Evolutionary conservation across 2,329 filamentous ascomycete genomes (phyloP).

Genomic region (Clonostachys rhizophaga): DNA sequence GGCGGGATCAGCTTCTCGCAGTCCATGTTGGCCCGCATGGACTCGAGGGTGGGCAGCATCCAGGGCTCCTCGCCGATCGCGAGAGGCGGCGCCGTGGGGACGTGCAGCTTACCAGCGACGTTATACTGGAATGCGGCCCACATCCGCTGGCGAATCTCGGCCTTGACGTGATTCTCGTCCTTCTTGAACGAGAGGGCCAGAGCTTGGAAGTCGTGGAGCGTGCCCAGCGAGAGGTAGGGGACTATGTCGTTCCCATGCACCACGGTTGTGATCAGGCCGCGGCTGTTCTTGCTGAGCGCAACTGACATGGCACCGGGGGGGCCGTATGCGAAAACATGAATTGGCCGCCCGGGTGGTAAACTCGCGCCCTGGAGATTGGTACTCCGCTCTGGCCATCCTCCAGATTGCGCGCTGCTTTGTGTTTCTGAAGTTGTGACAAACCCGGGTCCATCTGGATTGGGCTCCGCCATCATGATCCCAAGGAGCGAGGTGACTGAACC

Average conservation of each 20-base stretch:
- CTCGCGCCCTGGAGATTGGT: conserved; percentile 27
- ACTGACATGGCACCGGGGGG: conserved; percentile 70
- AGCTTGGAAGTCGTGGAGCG: conserved; percentile 71
- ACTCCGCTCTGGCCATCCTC: not conserved
- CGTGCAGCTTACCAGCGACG: conserved; percentile 43
- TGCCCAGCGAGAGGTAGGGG: conserved; percentile 67
- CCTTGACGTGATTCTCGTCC: conserved; percentile 62
- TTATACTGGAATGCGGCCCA: conserved; percentile 62
- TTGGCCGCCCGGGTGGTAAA: conserved; percentile 63
- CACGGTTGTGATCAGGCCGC: conserved; percentile 70
- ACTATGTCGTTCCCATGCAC: conserved; percentile 72
- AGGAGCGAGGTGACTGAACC: conserved; percentile 67
- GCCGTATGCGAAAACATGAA: conserved; percentile 78
- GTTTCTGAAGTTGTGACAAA: conserved; percentile 58
- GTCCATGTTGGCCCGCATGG: conserved; percentile 62
- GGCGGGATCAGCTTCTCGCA: conserved; percentile 68
- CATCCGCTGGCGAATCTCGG: conserved; percentile 61
- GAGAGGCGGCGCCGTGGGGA: conserved; percentile 13
- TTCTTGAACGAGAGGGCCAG: conserved; percentile 69
- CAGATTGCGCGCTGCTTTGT: conserved; percentile 15
- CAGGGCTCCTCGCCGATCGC: conserved; percentile 54
- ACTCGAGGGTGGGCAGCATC: conserved; percentile 64
- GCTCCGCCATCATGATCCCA: conserved; percentile 66
- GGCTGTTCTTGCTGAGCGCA: conserved; percentile 63
- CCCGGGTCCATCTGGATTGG: conserved; percentile 45